phyloP scores from a whole-genome alignment of 176 grass and related monocot species.

The Chloris gayana region DNA sequence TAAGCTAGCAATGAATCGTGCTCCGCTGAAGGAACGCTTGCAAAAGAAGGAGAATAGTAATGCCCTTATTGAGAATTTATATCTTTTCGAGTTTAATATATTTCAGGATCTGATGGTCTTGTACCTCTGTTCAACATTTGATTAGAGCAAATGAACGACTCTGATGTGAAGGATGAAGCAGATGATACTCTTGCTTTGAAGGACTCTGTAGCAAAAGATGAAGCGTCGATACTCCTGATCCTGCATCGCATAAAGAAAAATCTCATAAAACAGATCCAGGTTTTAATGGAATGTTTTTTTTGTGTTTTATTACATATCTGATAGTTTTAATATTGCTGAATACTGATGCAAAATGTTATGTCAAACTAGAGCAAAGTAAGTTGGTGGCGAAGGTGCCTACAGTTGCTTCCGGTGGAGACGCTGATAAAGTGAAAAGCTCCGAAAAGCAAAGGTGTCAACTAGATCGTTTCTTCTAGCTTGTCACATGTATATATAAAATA shows the following conservation, averaged over 20 bases:
- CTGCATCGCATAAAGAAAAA: constrained; percentile 30
- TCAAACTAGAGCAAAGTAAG: constrained; percentile 32
- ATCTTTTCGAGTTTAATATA: constrained; percentile 14
- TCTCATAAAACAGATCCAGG: constrained; percentile 43
- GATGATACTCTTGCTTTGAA: constrained; percentile 26
- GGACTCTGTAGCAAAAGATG: constrained; percentile 47
- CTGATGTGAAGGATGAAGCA: constrained; percentile 48
- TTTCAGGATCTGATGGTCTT: constrained; percentile 19
- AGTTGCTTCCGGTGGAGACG: constrained; percentile 8
- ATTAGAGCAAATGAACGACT: constrained; percentile 50
- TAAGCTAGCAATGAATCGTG: constrained; percentile 81
- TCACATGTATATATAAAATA: not conserved
- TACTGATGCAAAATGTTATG: constrained; percentile 34
- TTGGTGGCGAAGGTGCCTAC: constrained; percentile 26
- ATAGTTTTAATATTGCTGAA: constrained; percentile 18
- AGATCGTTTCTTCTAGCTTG: constrained; percentile 13
- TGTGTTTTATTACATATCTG: constrained; percentile 15
- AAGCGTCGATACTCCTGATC: constrained; percentile 30
- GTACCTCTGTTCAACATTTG: not conserved
- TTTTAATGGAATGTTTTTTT: constrained; percentile 37
- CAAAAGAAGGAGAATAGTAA: constrained; percentile 72
- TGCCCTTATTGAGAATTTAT: constrained; percentile 17
- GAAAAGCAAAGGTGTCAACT: constrained; percentile 87
- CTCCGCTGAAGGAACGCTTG: constrained; percentile 65
- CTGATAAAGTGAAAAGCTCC: constrained; percentile 58